Evolutionary conservation across 768 basidiomycete genomes (phyloP).

Genomic region (Tephrocybe sp.): DNA sequence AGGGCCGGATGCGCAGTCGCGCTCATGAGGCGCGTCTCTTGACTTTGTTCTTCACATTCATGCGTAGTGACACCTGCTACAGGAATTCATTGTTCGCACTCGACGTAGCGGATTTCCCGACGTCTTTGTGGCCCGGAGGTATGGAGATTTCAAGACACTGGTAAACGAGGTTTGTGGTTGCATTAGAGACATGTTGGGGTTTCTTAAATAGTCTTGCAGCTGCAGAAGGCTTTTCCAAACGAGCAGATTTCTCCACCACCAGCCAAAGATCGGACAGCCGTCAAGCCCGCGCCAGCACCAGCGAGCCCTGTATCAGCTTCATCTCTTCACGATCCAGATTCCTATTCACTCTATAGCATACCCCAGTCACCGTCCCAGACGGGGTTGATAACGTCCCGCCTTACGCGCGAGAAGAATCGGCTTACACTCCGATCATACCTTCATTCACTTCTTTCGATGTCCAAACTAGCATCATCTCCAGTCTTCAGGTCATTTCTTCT

Average conservation of each 20-base stretch:
- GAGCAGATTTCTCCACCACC: conserved; percentile 82
- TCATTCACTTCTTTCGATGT: conserved; percentile 69
- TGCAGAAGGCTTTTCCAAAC: conserved; percentile 83
- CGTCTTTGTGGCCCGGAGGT: conserved; percentile 86
- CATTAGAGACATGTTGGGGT: conserved; percentile 9
- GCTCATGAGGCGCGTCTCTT: conserved; percentile 75
- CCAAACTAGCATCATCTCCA: conserved; percentile 77
- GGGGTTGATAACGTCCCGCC: conserved; percentile 37
- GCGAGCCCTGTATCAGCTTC: conserved; percentile 26
- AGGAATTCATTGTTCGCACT: conserved; percentile 97
- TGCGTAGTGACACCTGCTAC: conserved; percentile 10
- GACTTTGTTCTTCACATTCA: conserved; percentile 2
- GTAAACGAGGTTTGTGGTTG: conserved; percentile 64
- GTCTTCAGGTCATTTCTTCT: conserved; percentile 86
- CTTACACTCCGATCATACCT: conserved; percentile 92
- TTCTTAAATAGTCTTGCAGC: conserved; percentile 37
- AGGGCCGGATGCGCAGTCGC: conserved; percentile 80
- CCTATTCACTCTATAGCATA: neutral
- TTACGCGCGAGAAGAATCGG: conserved; percentile 92
- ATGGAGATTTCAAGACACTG: conserved; percentile 93
- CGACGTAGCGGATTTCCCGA: conserved; percentile 69
- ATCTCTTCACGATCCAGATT: conserved; percentile 12
- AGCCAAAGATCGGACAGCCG: conserved; percentile 80
- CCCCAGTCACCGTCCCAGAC: conserved; percentile 21
- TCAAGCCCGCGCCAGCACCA: conserved; percentile 50